A percentile compares a stretch with the other conserved stretches of the same genome.
phyloP scores from a whole-genome alignment of 768 basidiomycete genomes.

The Vararia minispora region DNA sequence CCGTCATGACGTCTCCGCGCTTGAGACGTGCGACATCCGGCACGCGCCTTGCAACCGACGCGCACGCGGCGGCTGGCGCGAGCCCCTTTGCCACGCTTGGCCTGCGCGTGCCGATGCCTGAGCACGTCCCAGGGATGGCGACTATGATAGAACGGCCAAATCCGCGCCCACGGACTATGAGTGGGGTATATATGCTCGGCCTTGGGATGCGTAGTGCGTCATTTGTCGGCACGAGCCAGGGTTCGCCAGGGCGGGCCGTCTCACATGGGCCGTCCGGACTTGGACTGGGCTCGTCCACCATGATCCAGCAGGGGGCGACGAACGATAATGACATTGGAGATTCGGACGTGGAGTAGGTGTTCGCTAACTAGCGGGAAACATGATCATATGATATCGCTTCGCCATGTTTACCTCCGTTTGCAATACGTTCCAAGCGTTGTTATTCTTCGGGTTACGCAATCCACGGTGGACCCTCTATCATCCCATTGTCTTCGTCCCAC shows the following conservation, averaged over 20 bases:
- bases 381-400: no score
- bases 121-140: constrained; percentile 17
- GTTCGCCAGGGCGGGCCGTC: not conserved
- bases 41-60: constrained; percentile 14
- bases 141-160: constrained; percentile 14
- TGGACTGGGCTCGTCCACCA: no score
- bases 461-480: no score
- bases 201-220: constrained; percentile 35
- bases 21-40: constrained; percentile 39
- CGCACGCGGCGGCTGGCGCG: constrained; percentile 9
- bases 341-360: no score
- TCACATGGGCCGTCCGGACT: constrained; percentile 1
- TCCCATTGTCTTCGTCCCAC: no score
- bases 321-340: no score
- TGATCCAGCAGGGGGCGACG: no score
- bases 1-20: constrained; percentile 57
- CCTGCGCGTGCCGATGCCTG: constrained; percentile 52
- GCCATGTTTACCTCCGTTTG: no score
- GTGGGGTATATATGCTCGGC: constrained; percentile 56
- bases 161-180: constrained; percentile 36
- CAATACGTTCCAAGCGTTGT: no score
- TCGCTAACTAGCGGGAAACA: no score
- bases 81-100: constrained; percentile 34
- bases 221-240: no score
- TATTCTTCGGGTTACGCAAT: no score